Evolutionary conservation across 2,329 filamentous ascomycete species (phyloP).

Genomic region (Venturia asperata): DNA sequence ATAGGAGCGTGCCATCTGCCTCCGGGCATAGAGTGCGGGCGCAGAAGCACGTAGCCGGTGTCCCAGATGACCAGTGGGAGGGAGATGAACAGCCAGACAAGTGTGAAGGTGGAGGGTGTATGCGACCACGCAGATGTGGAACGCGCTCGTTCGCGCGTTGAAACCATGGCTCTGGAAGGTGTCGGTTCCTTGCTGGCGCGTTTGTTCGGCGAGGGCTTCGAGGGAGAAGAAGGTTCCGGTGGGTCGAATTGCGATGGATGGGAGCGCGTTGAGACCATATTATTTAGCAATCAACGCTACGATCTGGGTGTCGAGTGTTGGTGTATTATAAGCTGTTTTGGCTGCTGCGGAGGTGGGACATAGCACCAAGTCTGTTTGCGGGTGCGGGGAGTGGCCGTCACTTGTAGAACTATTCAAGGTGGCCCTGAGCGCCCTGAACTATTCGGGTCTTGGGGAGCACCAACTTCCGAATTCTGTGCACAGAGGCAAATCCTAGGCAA

Average conservation of each 20-base stretch:
- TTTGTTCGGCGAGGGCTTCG: slow-evolving; percentile 28
- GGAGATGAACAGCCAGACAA: slow-evolving; percentile 67
- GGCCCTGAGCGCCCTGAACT: background rate
- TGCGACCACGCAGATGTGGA: slow-evolving; percentile 46
- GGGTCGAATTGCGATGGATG: slow-evolving; percentile 31
- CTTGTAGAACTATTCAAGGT: too few species aligned
- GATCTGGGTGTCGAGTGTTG: background rate
- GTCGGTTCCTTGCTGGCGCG: slow-evolving; percentile 23
- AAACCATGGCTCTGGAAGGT: slow-evolving; percentile 25
- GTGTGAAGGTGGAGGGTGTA: slow-evolving; percentile 51
- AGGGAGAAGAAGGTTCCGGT: slow-evolving; percentile 27
- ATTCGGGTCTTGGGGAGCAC: background rate
- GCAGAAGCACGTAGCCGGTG: slow-evolving; percentile 67
- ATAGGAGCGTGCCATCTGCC: slow-evolving; percentile 64
- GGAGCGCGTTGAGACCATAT: slow-evolving; percentile 36
- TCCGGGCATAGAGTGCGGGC: slow-evolving; percentile 75
- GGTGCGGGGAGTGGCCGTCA: too few species aligned
- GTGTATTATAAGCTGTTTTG: background rate
- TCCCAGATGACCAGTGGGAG: slow-evolving; percentile 79
- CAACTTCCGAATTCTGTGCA: background rate
- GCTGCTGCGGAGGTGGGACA: background rate
- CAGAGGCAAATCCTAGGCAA: background rate
- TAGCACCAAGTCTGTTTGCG: too few species aligned
- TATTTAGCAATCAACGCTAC: background rate
- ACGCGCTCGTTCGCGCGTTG: slow-evolving; percentile 23